Percentiles rank a stretch among this genome's conserved stretches.
Evolutionary conservation across 768 basidiomycete genomes (phyloP).

Genomic region (Boletus reticulatus): DNA sequence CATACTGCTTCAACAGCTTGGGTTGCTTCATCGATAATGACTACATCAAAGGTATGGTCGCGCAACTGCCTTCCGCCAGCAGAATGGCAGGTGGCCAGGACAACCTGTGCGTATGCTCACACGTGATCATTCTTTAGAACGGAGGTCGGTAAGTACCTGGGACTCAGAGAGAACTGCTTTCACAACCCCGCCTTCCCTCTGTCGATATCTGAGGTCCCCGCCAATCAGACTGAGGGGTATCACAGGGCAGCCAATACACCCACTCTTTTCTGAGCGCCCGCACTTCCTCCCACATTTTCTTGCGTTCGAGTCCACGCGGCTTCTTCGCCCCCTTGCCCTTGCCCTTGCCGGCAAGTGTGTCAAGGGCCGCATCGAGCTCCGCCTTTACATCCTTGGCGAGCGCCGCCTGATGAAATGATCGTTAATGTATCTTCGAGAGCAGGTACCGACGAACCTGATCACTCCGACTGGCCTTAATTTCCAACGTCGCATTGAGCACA

Average conservation of each 20-base stretch:
- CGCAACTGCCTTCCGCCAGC: constrained; percentile 82
- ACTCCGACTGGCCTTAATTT: constrained; percentile 68
- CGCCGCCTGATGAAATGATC: constrained; percentile 51
- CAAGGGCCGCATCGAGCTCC: constrained; percentile 74
- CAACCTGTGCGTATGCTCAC: constrained; percentile 47
- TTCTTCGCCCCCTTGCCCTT: constrained; percentile 72
- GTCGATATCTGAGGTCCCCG: constrained; percentile 63
- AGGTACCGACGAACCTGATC: constrained; percentile 52
- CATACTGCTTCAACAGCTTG: constrained; percentile 92
- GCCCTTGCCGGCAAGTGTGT: constrained; percentile 66
- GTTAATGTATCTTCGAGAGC: not conserved
- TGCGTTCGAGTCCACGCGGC: constrained; percentile 69
- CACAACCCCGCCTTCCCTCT: constrained; percentile 83
- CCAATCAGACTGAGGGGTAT: not conserved
- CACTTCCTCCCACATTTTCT: constrained; percentile 85
- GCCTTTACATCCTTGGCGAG: constrained; percentile 86
- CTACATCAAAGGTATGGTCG: constrained; percentile 81
- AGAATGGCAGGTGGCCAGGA: constrained; percentile 93
- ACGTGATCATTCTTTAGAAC: not conserved
- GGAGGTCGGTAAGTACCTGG: constrained; percentile 44
- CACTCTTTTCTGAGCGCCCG: constrained; percentile 89
- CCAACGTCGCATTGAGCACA: constrained; percentile 65
- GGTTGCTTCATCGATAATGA: constrained; percentile 97
- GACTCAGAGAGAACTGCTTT: constrained; percentile 77
- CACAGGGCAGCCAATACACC: constrained; percentile 19